These are phyloP conservation scores for Fraxinus sp. DNA, from an alignment of 305 asterid genomes.

Conservation along the genomic window DNA sequence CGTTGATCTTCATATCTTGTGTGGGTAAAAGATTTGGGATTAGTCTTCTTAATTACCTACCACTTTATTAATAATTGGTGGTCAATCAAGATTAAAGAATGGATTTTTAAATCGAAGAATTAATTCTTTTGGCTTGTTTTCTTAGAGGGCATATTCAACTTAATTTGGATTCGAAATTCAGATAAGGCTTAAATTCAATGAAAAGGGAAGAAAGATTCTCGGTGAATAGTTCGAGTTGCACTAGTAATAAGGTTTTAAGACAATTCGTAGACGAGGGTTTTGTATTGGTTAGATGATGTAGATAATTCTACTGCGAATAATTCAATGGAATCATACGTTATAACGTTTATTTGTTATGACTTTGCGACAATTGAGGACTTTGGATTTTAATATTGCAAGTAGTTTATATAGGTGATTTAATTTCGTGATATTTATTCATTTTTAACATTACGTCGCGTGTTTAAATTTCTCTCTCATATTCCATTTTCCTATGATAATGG, in stretches of 20 bases:
- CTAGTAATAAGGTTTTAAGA: not conserved
- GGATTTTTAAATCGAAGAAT: constrained; percentile 6
- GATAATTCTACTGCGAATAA: not conserved
- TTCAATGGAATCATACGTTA: not conserved
- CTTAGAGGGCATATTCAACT: not conserved
- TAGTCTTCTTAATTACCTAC: not conserved
- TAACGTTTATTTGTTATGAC: not conserved
- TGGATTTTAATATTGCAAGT: not conserved
- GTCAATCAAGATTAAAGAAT: not conserved
- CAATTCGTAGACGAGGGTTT: not conserved
- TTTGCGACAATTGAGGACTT: not conserved
- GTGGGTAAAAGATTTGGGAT: not conserved
- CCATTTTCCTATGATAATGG: too few relatives aligned
- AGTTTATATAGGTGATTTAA: not conserved
- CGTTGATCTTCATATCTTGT: not conserved
- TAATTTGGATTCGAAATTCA: not conserved
- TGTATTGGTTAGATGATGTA: not conserved
- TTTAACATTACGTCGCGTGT: too few relatives aligned
- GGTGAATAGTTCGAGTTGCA: not conserved
- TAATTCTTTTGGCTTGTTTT: not conserved
- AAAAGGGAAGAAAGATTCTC: not conserved
- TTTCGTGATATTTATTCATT: not conserved
- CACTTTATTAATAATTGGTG: not conserved
- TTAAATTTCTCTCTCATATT: too few relatives aligned
- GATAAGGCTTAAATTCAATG: not conserved